Percentiles rank a stretch among this genome's conserved stretches.
Evolutionary conservation across 495 filamentous ascomycete genomes (phyloP).

Genomic region (Physcia stellaris): DNA sequence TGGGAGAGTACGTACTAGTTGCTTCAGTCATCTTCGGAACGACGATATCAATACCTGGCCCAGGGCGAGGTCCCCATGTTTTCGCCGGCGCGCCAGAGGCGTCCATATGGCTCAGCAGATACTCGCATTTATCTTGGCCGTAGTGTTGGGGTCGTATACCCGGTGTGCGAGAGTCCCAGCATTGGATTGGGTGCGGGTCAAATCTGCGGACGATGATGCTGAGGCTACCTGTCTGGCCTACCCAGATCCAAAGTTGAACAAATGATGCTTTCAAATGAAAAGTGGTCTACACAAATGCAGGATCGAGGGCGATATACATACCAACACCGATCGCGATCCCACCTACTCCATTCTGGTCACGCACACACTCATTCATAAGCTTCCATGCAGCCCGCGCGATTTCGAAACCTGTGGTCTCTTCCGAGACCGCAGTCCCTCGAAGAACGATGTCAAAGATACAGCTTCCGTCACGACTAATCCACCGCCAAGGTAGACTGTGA

Average conservation of each 20-base stretch:
- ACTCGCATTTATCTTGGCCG: not conserved
- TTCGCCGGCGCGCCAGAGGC: no score
- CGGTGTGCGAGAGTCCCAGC: no score
- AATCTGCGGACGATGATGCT: not conserved
- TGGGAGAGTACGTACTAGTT: no score
- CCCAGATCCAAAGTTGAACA: not conserved
- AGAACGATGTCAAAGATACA: slow-evolving; percentile 1
- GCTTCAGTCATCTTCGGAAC: no score
- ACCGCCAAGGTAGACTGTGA: not conserved
- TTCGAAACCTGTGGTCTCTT: not conserved
- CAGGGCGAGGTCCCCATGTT: no score
- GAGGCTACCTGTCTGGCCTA: not conserved
- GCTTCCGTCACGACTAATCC: slow-evolving; percentile 1
- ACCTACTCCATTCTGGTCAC: not conserved
- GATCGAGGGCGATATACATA: not conserved
- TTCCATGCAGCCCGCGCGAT: not conserved
- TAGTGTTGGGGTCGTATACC: not conserved
- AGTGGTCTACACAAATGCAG: not conserved
- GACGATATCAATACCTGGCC: no score
- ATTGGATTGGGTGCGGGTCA: not conserved
- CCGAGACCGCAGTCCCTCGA: not conserved
- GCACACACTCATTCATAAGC: not conserved
- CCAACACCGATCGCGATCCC: not conserved
- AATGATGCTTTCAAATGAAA: not conserved
- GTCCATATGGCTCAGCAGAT: not conserved